These are phyloP conservation scores for Kodamaea suecica DNA, from an alignment of 1,139 yeast genomes.

Conservation along the genomic window DNA sequence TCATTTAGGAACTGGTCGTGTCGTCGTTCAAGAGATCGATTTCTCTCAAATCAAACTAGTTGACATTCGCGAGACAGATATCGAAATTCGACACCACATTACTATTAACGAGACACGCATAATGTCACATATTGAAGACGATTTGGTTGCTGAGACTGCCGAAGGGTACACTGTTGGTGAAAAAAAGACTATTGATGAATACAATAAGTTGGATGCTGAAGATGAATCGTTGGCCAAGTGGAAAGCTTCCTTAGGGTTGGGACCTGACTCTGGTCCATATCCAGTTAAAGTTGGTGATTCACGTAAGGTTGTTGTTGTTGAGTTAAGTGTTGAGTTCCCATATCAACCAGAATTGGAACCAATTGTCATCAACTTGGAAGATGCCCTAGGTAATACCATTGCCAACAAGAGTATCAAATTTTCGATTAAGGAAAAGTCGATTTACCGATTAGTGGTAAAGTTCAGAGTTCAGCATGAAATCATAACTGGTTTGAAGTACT, in stretches of 20 bases:
- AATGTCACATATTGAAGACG: constrained; percentile 44
- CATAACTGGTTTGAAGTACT: constrained; percentile 84
- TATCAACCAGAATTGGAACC: constrained; percentile 57
- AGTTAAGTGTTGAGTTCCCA: constrained; percentile 66
- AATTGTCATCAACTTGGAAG: constrained; percentile 63
- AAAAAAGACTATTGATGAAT: constrained; percentile 84
- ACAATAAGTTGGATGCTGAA: constrained; percentile 79
- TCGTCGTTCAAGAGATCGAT: not conserved
- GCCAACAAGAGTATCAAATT: constrained; percentile 56
- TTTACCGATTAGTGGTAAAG: constrained; percentile 68
- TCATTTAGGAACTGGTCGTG: too few relatives aligned
- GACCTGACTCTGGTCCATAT: constrained; percentile 50
- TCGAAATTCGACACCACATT: not conserved
- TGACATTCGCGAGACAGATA: not conserved
- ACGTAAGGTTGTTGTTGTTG: constrained; percentile 75
- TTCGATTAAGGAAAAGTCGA: constrained; percentile 73
- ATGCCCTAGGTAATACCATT: constrained; percentile 46
- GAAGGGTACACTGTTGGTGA: constrained; percentile 77
- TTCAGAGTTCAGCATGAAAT: constrained; percentile 90
- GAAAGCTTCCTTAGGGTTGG: constrained; percentile 85
- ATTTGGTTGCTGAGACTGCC: constrained; percentile 59
- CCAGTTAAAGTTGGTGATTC: constrained; percentile 70
- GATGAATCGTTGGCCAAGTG: constrained; percentile 90
- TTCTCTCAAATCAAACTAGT: not conserved
- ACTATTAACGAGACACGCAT: constrained; percentile 1